Conservation (phyloP, 176 grass and related monocot species). For the Tillandsia fasciculata region DNA sequence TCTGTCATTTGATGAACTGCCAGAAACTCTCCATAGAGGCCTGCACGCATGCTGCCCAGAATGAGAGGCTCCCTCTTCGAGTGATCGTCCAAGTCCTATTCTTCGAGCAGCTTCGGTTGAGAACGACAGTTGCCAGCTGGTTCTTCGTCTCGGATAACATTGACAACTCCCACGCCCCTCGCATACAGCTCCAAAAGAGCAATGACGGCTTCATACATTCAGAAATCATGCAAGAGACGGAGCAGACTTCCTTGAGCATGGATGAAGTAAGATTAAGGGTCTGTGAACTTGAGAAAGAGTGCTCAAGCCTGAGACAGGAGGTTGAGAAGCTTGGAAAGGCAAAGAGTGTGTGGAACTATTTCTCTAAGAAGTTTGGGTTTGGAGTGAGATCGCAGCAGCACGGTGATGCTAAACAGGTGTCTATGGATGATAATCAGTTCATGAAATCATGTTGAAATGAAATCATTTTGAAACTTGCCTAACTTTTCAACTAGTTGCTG, state of each 20-base stretch:
- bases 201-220: background rate
- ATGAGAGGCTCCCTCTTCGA: constrained; percentile 70
- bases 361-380: constrained; percentile 42
- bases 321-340: constrained; percentile 43
- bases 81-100: constrained; percentile 83
- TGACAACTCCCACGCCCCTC: constrained; percentile 18
- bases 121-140: constrained; percentile 54
- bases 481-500: too few species aligned
- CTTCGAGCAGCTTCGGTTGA: constrained; percentile 86
- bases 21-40: constrained; percentile 91
- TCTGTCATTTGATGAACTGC: constrained; percentile 79
- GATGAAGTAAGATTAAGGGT: constrained; percentile 43
- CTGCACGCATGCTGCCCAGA: constrained; percentile 87
- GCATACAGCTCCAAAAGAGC: constrained; percentile 18
- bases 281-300: constrained; percentile 48
- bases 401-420: background rate
- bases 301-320: constrained; percentile 51
- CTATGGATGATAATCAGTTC: background rate
- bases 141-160: constrained; percentile 55
- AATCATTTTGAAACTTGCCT: too few species aligned
- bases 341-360: constrained; percentile 29
- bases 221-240: constrained; percentile 19
- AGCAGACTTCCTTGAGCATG: constrained; percentile 29
- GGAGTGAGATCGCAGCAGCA: constrained; percentile 12
- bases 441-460: too few species aligned